Conservation (phyloP, 805 yeast genomes). For the Vanderwaltozyma yarrowii region DNA sequence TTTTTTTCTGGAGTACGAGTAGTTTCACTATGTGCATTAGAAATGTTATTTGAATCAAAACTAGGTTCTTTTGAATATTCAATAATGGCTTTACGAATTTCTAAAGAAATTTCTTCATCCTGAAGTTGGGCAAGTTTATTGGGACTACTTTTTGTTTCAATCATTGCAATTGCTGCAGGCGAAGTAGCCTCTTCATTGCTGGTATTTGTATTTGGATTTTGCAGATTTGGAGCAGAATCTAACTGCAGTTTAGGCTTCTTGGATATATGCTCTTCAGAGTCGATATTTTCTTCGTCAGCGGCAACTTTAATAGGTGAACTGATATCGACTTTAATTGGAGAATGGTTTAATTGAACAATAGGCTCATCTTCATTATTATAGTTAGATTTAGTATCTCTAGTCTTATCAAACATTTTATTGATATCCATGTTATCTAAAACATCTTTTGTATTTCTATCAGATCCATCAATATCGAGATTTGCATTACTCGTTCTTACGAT, state of each 20-base stretch:
- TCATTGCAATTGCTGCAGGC: constrained; percentile 24
- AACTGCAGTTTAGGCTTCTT: constrained; percentile 14
- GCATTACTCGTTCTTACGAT: constrained; percentile 4
- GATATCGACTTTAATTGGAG: constrained; percentile 16
- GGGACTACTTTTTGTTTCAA: constrained; percentile 7
- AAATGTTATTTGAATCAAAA: background rate
- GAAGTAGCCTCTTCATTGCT: constrained; percentile 5
- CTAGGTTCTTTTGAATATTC: background rate
- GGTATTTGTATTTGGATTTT: constrained; percentile 3
- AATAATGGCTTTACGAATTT: constrained; percentile 3
- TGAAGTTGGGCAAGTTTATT: background rate
- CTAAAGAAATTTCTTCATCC: constrained; percentile 1
- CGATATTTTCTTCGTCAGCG: constrained; percentile 2
- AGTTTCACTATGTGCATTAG: background rate
- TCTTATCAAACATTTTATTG: constrained; percentile 11
- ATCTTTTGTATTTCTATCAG: background rate
- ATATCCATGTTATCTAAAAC: constrained; percentile 16
- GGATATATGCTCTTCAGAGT: constrained; percentile 4
- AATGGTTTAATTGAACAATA: constrained; percentile 9
- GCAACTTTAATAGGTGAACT: constrained; percentile 12
- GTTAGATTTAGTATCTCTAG: background rate
- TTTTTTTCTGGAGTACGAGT: constrained; percentile 3
- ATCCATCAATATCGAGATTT: background rate
- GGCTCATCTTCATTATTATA: background rate
- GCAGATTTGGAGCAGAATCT: constrained; percentile 12